Evolutionary conservation across 495 filamentous ascomycete species (phyloP).

Genomic region (Talaromyces thailandensis): DNA sequence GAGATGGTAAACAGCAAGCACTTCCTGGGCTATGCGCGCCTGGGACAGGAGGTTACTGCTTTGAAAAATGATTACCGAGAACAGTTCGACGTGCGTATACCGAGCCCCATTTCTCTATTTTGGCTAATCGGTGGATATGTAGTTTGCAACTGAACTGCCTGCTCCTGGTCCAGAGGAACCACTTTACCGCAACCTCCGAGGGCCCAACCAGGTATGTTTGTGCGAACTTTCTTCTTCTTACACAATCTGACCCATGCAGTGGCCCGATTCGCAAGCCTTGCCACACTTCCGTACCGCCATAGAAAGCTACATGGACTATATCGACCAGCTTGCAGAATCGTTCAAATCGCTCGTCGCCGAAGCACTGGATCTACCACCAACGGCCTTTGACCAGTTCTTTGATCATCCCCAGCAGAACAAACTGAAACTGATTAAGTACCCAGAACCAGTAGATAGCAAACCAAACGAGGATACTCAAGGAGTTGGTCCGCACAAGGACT

Average conservation of each 20-base stretch:
- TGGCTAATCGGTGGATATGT: neutral
- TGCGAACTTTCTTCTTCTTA: neutral
- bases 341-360: conserved; percentile 87
- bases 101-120: neutral
- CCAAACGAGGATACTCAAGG: conserved; percentile 36
- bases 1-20: conserved; percentile 81
- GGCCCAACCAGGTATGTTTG: conserved; percentile 52
- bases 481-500: conserved; percentile 92
- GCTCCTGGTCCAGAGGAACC: conserved; percentile 55
- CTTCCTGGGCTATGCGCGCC: conserved; percentile 43
- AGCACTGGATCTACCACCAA: conserved; percentile 62
- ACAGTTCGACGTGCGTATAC: conserved; percentile 75
- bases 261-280: conserved; percentile 61
- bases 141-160: conserved; percentile 55
- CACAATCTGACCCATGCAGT: conserved; percentile 41
- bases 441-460: conserved; percentile 32
- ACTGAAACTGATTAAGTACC: conserved; percentile 84
- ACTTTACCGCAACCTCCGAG: conserved; percentile 68
- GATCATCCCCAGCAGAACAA: conserved; percentile 75
- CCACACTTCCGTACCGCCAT: conserved; percentile 64
- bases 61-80: conserved; percentile 49
- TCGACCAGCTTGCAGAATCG: conserved; percentile 58
- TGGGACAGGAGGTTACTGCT: conserved; percentile 40
- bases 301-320: conserved; percentile 65
- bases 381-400: conserved; percentile 76